Base-by-base conservation (phyloP, 2,329 filamentous ascomycete genomes). In the Exserohilum rostratum region DNA sequence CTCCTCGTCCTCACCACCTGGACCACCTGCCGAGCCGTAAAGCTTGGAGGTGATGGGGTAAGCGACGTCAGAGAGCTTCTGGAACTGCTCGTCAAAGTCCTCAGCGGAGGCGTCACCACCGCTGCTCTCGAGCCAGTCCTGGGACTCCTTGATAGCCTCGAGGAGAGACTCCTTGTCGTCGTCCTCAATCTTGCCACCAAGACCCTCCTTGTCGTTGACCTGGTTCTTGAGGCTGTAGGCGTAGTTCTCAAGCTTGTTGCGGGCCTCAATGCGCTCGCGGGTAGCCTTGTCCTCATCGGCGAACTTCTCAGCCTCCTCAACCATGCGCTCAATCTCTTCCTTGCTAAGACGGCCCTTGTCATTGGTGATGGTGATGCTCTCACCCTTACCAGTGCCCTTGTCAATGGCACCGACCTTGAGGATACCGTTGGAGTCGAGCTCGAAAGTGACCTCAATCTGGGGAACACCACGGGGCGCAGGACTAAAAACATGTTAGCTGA, bases 1-100 rank as follows among this genome's bases (percentile, higher is more conserved):
- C 55, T 77, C 73, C 65, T 92, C 90, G 65, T 91, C 89, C 58
- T 87, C 89, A 61, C 83, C 86, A 65, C 84, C 87, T n/a, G n/a
- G n/a, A 57, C 86, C 88, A 68, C 76, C 79, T 64, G 85, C 71
- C 57, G 69, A 87, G 67, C 78, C 81, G 84, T 97, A 97, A 73
- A 97, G 85, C 87, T 99, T 99, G 83, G 91, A 96, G 70, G 95
- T 99, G 82, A 99, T 99, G 67, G 95, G 95, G 83, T 98, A 97
- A 50, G 95, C 95, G 64, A 97, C 90, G 78, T 90, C 90, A 71
- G 90, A 96, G 67, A 99, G 86, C 86, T 97, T 97, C 90, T 99
- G 93, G 85, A 96, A 96, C 85, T 98, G 93, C 87, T 99, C 95
- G 80, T 97, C 93, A 71, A 98, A 97, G 83, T 98, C 95, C 83